Base-by-base conservation (phyloP, 768 basidiomycete genomes). In the Lentinula lateritia region DNA sequence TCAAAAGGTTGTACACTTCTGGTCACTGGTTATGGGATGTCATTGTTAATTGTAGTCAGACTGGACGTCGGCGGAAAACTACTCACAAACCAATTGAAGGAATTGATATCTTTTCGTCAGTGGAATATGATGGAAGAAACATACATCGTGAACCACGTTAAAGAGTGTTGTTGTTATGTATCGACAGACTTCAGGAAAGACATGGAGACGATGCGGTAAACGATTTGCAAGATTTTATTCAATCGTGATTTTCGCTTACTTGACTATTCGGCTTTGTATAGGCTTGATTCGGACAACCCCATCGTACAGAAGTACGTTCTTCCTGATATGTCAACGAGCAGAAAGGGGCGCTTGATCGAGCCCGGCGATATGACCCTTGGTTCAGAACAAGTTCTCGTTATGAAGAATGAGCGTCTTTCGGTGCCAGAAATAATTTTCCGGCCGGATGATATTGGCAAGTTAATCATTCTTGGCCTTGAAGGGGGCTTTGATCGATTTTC, bases 41-140 rank as follows among this genome's bases (percentile, higher is more conserved):
- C 43, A 43, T 48, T 38, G 62, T 65, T 64, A 36, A 57, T 45
- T n/a, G 57, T 64, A 62, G 55, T 50, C 72, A 96, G 95, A 69
- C 85, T 98, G 72, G 94, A 97, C 69, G 88, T 97, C 16, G 95
- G 96, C 56, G 96, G 95, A 52, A 97, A 98, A 75, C 81, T 98
- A 9, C 73, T 98, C 61, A 98, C 95, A 28, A 98, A 98, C 74
- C 92, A 96, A 56, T 82, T 98, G 23, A 97, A 97, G 70, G 92
- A 95, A 69, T 81, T 95, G 50, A 85, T 95, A 5, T 96, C 94
- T 12, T 98, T 91, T 72, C 87, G 96, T 48, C 95, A 98, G 70
- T 98, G 93, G 92, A 93, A 98, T 72, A 93, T 98, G 92, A 95
- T 95, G 88, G 94, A 97, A 68, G 90, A 98, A 72, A 95, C 93